phyloP scores from a whole-genome alignment of 2,329 filamentous ascomycete genomes.

The Cyphellophora europaea region DNA sequence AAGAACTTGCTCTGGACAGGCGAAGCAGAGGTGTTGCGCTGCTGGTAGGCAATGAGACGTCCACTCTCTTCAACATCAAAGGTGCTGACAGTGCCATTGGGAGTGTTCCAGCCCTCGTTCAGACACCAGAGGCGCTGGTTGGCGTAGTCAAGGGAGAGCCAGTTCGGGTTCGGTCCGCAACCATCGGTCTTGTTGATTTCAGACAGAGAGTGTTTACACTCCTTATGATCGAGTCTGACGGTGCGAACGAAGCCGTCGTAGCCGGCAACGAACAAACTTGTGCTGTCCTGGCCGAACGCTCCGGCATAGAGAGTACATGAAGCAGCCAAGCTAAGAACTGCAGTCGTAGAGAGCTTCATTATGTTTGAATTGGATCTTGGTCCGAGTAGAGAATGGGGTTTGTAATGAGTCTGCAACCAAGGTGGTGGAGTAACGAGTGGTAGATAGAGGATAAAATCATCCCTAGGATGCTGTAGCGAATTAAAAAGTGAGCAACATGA shows the following conservation, averaged over 20 bases:
- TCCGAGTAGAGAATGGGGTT: no score
- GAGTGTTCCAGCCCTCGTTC: slow-evolving; percentile 2
- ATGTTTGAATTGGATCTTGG: no score
- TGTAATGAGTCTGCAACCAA: no score
- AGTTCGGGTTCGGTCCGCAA: slow-evolving; percentile 1
- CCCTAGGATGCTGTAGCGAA: no score
- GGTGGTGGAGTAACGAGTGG: no score
- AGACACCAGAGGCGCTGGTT: background rate
- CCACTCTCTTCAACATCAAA: slow-evolving; percentile 1
- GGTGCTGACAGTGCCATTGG: background rate
- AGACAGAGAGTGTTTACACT: background rate
- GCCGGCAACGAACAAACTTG: slow-evolving; percentile 2
- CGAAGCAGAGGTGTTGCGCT: background rate
- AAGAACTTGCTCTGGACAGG: slow-evolving; percentile 1
- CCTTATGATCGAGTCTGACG: background rate
- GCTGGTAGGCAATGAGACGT: background rate
- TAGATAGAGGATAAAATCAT: no score
- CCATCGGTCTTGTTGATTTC: slow-evolving; percentile 1
- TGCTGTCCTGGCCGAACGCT: no score
- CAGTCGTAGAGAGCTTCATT: no score
- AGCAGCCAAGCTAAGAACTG: no score
- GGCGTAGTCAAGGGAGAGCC: background rate
- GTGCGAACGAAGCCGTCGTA: slow-evolving; percentile 3
- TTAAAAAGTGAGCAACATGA: no score
- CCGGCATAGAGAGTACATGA: no score